phyloP scores from a whole-genome alignment of 2,329 filamentous ascomycete species.

The Cryphonectria parasitica region DNA sequence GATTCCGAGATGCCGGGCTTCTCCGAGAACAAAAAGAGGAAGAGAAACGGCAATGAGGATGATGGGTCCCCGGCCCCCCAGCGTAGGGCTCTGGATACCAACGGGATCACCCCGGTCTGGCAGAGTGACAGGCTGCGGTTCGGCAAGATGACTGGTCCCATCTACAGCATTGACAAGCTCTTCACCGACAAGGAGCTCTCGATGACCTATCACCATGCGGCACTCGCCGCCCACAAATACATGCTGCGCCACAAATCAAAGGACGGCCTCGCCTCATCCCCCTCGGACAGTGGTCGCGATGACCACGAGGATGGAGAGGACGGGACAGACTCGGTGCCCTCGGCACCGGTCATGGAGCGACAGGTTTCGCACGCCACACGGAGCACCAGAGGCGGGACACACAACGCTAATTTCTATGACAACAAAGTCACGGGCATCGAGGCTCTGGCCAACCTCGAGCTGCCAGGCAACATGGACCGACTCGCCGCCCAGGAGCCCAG shows the following conservation, averaged over 20 bases:
- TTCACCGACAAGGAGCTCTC: slow-evolving; percentile 72
- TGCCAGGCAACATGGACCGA: slow-evolving; percentile 61
- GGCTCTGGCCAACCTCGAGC: slow-evolving; percentile 61
- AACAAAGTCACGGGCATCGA: slow-evolving; percentile 64
- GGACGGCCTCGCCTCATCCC: slow-evolving; percentile 55
- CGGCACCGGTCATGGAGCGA: slow-evolving; percentile 64
- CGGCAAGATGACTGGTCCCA: slow-evolving; percentile 60
- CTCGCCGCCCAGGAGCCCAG: slow-evolving; percentile 60
- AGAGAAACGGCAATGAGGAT: slow-evolving; percentile 62
- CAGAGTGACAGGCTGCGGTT: slow-evolving; percentile 61
- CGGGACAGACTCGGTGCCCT: slow-evolving; percentile 50
- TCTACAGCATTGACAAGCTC: slow-evolving; percentile 71
- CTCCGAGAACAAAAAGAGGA: slow-evolving; percentile 64
- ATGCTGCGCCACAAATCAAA: slow-evolving; percentile 61
- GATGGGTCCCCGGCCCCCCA: slow-evolving; percentile 66
- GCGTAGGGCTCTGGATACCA: slow-evolving; percentile 58
- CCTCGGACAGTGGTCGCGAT: slow-evolving; percentile 57
- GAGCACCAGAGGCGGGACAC: slow-evolving; percentile 59
- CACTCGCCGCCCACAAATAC: slow-evolving; percentile 65
- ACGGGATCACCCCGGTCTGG: slow-evolving; percentile 65
- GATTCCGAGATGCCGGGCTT: slow-evolving; percentile 59
- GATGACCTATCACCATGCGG: slow-evolving; percentile 66
- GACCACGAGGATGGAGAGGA: slow-evolving; percentile 52
- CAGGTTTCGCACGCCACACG: slow-evolving; percentile 67
- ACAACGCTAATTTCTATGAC: slow-evolving; percentile 59